Conservation (phyloP, 1,284 basidiomycete genomes). For the Boletellus dicymbophilus region DNA sequence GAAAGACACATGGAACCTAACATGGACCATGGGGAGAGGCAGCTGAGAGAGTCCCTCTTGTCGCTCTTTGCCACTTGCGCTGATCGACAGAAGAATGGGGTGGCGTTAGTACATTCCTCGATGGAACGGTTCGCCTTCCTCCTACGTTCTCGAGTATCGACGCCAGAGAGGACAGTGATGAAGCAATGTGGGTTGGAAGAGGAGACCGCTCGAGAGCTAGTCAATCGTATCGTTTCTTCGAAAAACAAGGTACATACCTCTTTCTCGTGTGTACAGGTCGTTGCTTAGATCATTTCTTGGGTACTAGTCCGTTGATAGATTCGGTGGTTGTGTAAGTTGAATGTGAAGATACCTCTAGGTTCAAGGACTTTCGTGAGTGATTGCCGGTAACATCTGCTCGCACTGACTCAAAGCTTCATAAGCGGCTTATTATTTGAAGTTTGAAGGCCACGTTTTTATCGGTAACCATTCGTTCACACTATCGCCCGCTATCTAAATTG, state of each 20-base stretch:
- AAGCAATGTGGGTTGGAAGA: constrained; percentile 23
- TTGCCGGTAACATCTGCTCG: too few species aligned
- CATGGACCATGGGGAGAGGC: constrained; percentile 2
- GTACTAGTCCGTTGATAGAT: not conserved
- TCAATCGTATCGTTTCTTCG: constrained; percentile 9
- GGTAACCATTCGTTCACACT: not conserved
- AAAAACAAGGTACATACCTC: not conserved
- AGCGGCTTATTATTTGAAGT: too few species aligned
- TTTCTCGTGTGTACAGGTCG: not conserved
- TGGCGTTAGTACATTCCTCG: constrained; percentile 8
- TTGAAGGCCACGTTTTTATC: too few species aligned
- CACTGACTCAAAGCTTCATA: too few species aligned
- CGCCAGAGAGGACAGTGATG: constrained; percentile 14
- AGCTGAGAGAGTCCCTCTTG: constrained; percentile 18
- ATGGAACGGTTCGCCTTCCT: constrained; percentile 11
- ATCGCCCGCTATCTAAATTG: too few species aligned
- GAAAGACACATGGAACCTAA: not conserved
- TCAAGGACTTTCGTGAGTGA: not conserved
- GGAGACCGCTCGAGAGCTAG: constrained; percentile 22
- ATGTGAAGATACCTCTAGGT: not conserved
- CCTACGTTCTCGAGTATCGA: constrained; percentile 9
- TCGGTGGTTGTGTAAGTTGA: not conserved
- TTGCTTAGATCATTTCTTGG: not conserved
- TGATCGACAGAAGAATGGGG: constrained; percentile 10
- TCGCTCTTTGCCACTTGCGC: constrained; percentile 16